Evolutionary conservation across 176 grass and related monocot species (phyloP).

Genomic region (Bolboschoenus planiculmis): DNA sequence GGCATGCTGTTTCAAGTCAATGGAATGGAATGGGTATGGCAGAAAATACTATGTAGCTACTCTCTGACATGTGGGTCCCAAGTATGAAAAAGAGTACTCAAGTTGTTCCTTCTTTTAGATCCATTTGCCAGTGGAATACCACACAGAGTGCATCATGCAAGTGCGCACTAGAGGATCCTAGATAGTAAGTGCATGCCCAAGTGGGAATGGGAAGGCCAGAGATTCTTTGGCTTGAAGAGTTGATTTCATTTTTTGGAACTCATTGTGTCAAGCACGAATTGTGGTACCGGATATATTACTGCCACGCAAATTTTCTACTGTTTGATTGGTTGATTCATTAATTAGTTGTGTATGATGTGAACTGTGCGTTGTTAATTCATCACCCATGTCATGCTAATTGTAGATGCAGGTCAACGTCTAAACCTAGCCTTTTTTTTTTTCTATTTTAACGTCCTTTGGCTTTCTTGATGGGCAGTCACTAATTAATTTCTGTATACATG

Average conservation of each 20-base stretch:
- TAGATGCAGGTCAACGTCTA: not conserved
- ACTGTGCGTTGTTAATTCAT: not conserved
- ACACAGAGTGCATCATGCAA: not conserved
- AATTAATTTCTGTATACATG: not conserved
- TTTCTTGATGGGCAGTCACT: conserved; percentile 12
- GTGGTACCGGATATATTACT: conserved; percentile 6
- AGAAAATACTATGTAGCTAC: not conserved
- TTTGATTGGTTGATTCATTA: not conserved
- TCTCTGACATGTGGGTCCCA: not conserved
- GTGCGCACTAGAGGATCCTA: not conserved
- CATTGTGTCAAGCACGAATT: conserved; percentile 22
- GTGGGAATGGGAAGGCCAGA: not conserved
- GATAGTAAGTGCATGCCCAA: not conserved
- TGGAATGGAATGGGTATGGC: not conserved
- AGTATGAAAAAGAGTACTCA: not conserved
- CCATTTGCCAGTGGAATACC: not conserved
- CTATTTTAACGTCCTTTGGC: not conserved
- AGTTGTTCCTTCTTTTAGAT: not conserved
- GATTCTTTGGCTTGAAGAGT: not conserved
- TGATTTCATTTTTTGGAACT: not conserved
- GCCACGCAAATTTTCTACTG: not conserved
- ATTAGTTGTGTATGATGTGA: not conserved
- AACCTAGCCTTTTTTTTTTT: not conserved
- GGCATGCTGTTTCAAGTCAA: conserved; percentile 7
- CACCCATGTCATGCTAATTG: not conserved